A percentile compares a stretch with the other conserved stretches of the same genome.
phyloP scores from a whole-genome alignment of 2,329 filamentous ascomycete genomes.

The Graphilbum fragrans region DNA sequence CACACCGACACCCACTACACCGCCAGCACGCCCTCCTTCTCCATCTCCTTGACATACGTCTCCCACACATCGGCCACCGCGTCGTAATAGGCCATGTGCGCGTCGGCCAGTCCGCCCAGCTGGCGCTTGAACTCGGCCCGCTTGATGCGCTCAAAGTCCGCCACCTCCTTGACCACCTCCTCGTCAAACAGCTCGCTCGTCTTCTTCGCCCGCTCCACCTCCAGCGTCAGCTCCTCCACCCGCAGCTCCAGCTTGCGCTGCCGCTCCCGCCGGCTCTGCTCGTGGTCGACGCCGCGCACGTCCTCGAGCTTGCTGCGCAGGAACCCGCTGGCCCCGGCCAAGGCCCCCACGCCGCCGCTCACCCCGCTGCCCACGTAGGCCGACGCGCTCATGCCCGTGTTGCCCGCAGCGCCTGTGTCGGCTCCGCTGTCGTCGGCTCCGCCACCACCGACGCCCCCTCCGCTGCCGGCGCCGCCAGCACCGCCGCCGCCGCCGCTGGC shows the following conservation, averaged over 20 bases:
- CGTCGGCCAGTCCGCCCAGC: constrained; percentile 69
- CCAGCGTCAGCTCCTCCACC: constrained; percentile 80
- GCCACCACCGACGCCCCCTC: background rate
- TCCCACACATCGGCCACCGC: constrained; percentile 78
- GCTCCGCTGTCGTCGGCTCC: background rate
- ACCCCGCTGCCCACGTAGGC: constrained; percentile 6
- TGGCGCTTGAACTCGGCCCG: constrained; percentile 82
- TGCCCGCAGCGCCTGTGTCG: background rate
- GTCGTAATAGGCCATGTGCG: constrained; percentile 79
- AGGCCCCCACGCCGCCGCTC: constrained; percentile 13
- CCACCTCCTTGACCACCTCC: constrained; percentile 85
- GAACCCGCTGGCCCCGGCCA: constrained; percentile 73
- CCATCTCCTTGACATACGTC: constrained; percentile 78
- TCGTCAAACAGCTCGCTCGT: constrained; percentile 91
- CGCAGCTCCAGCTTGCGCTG: constrained; percentile 82
- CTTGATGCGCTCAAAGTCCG: constrained; percentile 95
- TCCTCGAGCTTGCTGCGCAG: constrained; percentile 92
- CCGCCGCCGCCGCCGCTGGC: background rate
- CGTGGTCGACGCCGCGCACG: constrained; percentile 91
- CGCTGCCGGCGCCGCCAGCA: background rate
- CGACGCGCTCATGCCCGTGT: constrained; percentile 10
- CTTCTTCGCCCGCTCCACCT: constrained; percentile 79
- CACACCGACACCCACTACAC: constrained; percentile 6
- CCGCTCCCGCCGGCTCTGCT: constrained; percentile 76
- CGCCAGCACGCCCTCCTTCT: constrained; percentile 42